phyloP scores from a whole-genome alignment of 768 basidiomycete genomes.

The Ephemerocybe angulata region DNA sequence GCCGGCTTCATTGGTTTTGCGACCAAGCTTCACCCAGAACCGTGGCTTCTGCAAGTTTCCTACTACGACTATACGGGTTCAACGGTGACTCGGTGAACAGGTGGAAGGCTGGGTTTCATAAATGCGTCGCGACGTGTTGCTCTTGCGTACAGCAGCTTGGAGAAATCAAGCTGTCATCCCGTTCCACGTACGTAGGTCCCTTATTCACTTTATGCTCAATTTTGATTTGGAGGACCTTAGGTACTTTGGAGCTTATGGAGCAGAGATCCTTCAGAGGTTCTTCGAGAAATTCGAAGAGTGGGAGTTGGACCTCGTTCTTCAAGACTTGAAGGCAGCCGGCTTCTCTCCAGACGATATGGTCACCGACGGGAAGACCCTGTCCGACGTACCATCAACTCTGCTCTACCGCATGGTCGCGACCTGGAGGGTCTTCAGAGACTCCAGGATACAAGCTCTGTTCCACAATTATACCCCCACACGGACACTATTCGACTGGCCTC shows the following conservation, averaged over 20 bases:
- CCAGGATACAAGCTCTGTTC: slow-evolving; percentile 42
- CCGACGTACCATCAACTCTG: slow-evolving; percentile 44
- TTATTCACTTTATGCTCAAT: slow-evolving; percentile 5
- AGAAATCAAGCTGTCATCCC: slow-evolving; percentile 59
- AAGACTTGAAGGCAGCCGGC: slow-evolving; percentile 38
- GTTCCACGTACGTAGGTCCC: slow-evolving; percentile 59
- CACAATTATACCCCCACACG: slow-evolving; percentile 33
- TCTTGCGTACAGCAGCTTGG: slow-evolving; percentile 69
- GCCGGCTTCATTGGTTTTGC: slow-evolving; percentile 81
- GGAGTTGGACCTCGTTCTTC: slow-evolving; percentile 54
- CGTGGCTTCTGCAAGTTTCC: slow-evolving; percentile 70
- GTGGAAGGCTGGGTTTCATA: slow-evolving; percentile 59
- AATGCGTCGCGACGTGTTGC: slow-evolving; percentile 59
- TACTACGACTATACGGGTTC: slow-evolving; percentile 81
- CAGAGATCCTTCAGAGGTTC: slow-evolving; percentile 50
- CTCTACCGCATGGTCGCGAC: slow-evolving; percentile 64
- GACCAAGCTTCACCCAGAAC: slow-evolving; percentile 51
- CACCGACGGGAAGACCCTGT: slow-evolving; percentile 27
- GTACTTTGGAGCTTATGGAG: slow-evolving; percentile 68
- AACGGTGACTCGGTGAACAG: slow-evolving; percentile 49
- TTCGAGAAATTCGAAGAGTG: slow-evolving; percentile 61
- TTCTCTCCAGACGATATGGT: slow-evolving; percentile 16
- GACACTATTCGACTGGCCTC: slow-evolving; percentile 49
- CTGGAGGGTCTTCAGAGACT: slow-evolving; percentile 51
- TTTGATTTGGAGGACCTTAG: slow-evolving; percentile 33